These are phyloP conservation scores for Astragalus membranaceus DNA, from an alignment of 306 rosid species.

Conservation along the genomic window DNA sequence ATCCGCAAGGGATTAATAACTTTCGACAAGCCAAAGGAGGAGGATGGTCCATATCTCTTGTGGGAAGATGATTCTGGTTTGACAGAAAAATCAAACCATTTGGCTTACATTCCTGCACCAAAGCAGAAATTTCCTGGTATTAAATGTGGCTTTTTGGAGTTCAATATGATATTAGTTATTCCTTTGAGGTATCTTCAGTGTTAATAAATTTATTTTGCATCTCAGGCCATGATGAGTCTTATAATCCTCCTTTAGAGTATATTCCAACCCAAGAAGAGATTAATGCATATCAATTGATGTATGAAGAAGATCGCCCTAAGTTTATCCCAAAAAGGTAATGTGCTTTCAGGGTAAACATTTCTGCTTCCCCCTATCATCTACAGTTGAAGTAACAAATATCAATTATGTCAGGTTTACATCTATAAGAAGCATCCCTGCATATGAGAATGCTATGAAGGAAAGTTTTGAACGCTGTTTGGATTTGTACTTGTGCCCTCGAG, in stretches of 20 bases:
- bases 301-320: constrained; percentile 88
- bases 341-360: background rate
- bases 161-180: constrained; percentile 1
- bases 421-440: constrained; percentile 86
- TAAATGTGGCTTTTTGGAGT: constrained; percentile 1
- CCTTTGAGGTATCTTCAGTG: constrained; percentile 1
- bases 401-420: constrained; percentile 53
- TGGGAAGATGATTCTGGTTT: constrained; percentile 83
- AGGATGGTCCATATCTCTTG: constrained; percentile 56
- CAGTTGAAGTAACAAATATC: constrained; percentile 17
- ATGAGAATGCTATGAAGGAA: constrained; percentile 72
- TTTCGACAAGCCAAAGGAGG: constrained; percentile 75
- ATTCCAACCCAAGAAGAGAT: constrained; percentile 95
- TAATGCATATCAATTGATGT: constrained; percentile 73
- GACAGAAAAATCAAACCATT: constrained; percentile 53
- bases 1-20: constrained; percentile 73
- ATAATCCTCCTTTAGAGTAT: constrained; percentile 88
- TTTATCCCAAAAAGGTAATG: constrained; percentile 76
- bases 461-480: constrained; percentile 84
- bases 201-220: background rate
- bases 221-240: constrained; percentile 88
- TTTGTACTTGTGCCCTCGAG: constrained; percentile 86
- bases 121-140: constrained; percentile 87
- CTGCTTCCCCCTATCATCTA: background rate
- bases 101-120: constrained; percentile 88